Conservation (phyloP, 2,329 filamentous ascomycete species). For the Phaeoacremonium minimum region DNA sequence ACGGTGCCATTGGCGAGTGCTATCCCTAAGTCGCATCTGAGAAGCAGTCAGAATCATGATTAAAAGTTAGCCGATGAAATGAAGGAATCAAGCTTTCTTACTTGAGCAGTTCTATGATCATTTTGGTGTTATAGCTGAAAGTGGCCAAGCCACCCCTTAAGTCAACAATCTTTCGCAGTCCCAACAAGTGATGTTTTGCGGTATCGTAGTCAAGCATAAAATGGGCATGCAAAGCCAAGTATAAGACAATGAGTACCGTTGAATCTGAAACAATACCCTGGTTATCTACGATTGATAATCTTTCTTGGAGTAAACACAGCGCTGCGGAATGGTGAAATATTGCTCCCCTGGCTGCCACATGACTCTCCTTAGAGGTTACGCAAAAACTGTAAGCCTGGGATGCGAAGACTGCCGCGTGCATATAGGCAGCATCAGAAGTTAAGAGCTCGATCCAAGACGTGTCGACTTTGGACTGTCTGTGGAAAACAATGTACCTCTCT, state of each 20-base stretch:
- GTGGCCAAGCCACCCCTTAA: slow-evolving; percentile 27
- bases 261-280: slow-evolving; percentile 18
- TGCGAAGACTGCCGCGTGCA: slow-evolving; percentile 29
- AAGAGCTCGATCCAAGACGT: slow-evolving; percentile 23
- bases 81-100: too few species aligned
- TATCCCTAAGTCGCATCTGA: slow-evolving; percentile 6
- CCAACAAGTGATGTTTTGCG: slow-evolving; percentile 26
- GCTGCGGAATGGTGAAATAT: slow-evolving; percentile 1
- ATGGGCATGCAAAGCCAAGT: slow-evolving; percentile 17
- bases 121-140: slow-evolving; percentile 23
- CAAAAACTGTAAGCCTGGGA: slow-evolving; percentile 23
- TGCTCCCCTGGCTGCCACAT: slow-evolving; percentile 21
- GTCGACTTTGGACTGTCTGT: slow-evolving; percentile 13
- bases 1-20: neutral
- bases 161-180: slow-evolving; percentile 28
- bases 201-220: slow-evolving; percentile 15
- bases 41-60: too few species aligned
- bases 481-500: slow-evolving; percentile 22
- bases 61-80: too few species aligned
- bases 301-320: slow-evolving; percentile 15
- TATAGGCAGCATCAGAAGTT: slow-evolving; percentile 24
- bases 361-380: slow-evolving; percentile 15
- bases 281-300: slow-evolving; percentile 16
- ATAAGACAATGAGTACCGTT: slow-evolving; percentile 24
- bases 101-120: slow-evolving; percentile 28